Percentiles rank a stretch among this genome's conserved stretches.
Evolutionary conservation across 2,329 filamentous ascomycete species (phyloP).

Genomic region (Exophiala lecanii-corni): DNA sequence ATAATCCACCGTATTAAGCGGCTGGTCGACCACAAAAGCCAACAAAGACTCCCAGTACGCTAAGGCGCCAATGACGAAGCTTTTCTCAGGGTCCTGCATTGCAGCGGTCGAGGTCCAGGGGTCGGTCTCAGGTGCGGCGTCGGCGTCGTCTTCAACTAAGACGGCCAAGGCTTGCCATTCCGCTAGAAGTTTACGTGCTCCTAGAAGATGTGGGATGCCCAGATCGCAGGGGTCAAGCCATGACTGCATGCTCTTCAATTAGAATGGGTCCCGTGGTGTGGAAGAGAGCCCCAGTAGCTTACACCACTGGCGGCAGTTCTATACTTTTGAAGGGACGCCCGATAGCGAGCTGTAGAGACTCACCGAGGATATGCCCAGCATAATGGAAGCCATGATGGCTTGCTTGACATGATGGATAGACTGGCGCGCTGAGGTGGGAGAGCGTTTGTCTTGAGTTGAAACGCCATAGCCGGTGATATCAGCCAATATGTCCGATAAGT

Average conservation of each 20-base stretch:
- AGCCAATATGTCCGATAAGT: not conserved
- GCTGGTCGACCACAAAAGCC: constrained; percentile 5
- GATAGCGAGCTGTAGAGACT: not conserved
- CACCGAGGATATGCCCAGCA: not conserved
- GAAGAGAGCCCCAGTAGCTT: too few relatives aligned
- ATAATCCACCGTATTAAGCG: constrained; percentile 2
- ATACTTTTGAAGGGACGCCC: not conserved
- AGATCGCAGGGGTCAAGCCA: constrained; percentile 3
- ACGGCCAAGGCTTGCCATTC: not conserved
- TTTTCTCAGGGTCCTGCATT: not conserved
- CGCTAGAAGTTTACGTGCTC: not conserved
- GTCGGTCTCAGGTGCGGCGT: not conserved
- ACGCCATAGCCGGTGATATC: not conserved
- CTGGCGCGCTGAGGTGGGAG: not conserved
- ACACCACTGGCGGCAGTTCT: not conserved
- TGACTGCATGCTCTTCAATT: not conserved
- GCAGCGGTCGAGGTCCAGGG: not conserved
- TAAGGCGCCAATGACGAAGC: constrained; percentile 3
- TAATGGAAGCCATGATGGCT: not conserved
- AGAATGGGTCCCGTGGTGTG: not conserved
- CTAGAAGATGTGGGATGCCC: constrained; percentile 2
- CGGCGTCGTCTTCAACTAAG: too few relatives aligned
- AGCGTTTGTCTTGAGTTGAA: not conserved
- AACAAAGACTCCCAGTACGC: constrained; percentile 3
- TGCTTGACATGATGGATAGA: not conserved